phyloP scores from a whole-genome alignment of 2,329 filamentous ascomycete genomes.

The Fusarium avenaceum region DNA sequence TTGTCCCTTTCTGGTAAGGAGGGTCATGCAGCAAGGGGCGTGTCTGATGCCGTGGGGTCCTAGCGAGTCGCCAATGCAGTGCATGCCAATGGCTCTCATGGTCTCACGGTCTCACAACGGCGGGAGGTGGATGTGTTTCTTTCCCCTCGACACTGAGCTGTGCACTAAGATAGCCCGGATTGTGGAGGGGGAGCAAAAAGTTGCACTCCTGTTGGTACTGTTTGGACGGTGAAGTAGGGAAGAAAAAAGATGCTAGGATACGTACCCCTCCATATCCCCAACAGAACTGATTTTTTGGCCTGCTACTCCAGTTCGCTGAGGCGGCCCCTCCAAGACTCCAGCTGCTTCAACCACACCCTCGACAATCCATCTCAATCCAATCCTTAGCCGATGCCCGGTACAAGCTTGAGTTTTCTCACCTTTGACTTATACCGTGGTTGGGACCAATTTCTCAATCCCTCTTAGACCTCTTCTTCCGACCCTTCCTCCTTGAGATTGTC shows the following conservation, averaged over 20 bases:
- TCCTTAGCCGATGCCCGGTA: conserved; percentile 40
- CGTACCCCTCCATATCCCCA: conserved; percentile 57
- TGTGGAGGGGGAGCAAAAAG: conserved; percentile 42
- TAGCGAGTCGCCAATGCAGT: conserved; percentile 49
- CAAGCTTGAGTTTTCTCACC: conserved; percentile 46
- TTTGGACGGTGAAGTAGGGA: conserved; percentile 1
- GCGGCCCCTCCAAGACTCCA: conserved; percentile 47
- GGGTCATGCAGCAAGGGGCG: conserved; percentile 45
- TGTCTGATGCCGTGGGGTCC: conserved; percentile 44
- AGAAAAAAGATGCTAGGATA: conserved; percentile 46
- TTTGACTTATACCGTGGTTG: conserved; percentile 51
- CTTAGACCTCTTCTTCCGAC: conserved; percentile 46
- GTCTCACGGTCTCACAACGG: conserved; percentile 46
- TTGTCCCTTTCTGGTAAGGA: conserved; percentile 34
- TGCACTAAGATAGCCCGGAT: conserved; percentile 45
- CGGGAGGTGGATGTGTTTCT: conserved; percentile 39
- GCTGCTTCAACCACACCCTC: conserved; percentile 46
- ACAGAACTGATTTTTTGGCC: conserved; percentile 58
- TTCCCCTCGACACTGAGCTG: conserved; percentile 40
- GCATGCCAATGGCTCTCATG: conserved; percentile 47
- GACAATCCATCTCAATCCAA: conserved; percentile 24
- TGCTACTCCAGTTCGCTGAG: conserved; percentile 48
- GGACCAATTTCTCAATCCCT: conserved; percentile 45
- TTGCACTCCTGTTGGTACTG: conserved; percentile 35
- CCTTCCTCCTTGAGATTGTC: conserved; percentile 48